Evolutionary conservation across 805 yeast genomes (phyloP).

Genomic region (Candida ponderosae): DNA sequence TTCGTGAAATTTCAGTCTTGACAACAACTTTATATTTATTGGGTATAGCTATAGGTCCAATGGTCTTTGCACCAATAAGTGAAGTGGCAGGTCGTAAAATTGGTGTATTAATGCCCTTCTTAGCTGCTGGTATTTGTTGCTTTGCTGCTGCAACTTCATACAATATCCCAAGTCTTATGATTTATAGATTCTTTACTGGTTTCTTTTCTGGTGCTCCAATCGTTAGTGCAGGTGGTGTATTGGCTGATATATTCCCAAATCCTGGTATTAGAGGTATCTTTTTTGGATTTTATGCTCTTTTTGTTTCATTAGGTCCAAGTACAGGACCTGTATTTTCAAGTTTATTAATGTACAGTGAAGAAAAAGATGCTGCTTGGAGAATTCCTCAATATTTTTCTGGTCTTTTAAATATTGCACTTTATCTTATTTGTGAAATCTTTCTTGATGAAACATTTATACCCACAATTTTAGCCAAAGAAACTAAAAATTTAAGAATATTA

Average conservation of each 20-base stretch:
- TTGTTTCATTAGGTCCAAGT: constrained; percentile 34
- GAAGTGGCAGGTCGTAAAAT: constrained; percentile 31
- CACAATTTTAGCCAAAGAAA: constrained; percentile 6
- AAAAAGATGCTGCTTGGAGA: constrained; percentile 41
- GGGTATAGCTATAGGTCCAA: constrained; percentile 56
- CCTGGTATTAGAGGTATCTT: constrained; percentile 47
- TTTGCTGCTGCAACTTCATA: constrained; percentile 45
- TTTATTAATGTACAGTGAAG: constrained; percentile 32
- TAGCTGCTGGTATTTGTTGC: constrained; percentile 31
- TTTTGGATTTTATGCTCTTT: constrained; percentile 38
- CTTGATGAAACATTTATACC: constrained; percentile 11
- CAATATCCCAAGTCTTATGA: constrained; percentile 41
- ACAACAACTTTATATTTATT: constrained; percentile 52
- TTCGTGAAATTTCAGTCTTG: constrained; percentile 39
- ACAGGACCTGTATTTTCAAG: constrained; percentile 44
- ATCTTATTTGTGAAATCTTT: constrained; percentile 29
- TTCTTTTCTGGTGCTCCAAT: constrained; percentile 53
- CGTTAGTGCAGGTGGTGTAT: constrained; percentile 47
- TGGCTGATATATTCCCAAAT: constrained; percentile 41
- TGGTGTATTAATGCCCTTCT: constrained; percentile 36
- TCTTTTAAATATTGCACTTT: constrained; percentile 26
- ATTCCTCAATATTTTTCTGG: constrained; percentile 49
- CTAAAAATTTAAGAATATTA: constrained; percentile 6
- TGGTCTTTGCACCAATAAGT: constrained; percentile 55
- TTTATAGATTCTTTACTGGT: constrained; percentile 52